Evolutionary conservation across 2,329 filamentous ascomycete genomes (phyloP), one percentile per base, ranked within the genome.

Genomic region (Fusarium sp.): DNA sequence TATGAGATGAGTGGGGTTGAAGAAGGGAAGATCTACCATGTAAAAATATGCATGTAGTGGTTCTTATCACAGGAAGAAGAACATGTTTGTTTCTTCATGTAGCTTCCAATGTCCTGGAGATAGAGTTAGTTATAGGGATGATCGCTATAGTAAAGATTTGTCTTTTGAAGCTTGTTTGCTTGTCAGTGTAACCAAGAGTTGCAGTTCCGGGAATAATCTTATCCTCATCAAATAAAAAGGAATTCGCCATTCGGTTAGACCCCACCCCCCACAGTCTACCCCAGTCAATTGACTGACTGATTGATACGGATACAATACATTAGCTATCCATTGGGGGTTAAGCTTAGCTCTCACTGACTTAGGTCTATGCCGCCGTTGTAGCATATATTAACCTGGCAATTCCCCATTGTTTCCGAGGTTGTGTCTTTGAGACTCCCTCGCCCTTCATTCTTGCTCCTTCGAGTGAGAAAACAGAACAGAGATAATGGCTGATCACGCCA

Each of bases 181-280:
- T 27, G 53, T 37, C 20, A 48, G 33, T 35, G 53, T 37, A 38
- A 57, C 54, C 42, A 57, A 49, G 30, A 13, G 52, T 33, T 55
- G 20, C 53, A 48, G 30, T 20, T 56, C 58, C 33, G 40, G 57
- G 32, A 60, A 56, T 60, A 60, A 38, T 49, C 27, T 46, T n/a
- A 50, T 57, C 42, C 42, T 45, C 52, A 12, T 46, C 53, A 35
- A 56, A 50, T 50, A 13, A 56, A 8, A 17, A 53, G 33, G 30
- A 50, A 66, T 61, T 67, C 62, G 64, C 58, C 60, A 73, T 71
- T 56, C 37, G 55, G 41, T 41, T 60, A 48, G 61, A 37, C 61
- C 41, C 17, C 50, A 53, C 54, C 67, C 70, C 70, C 70, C 70
- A 73, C 70, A 71, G 52, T 50, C 37, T 53, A 67, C 56, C 64